These are phyloP conservation scores for Lyophyllum atratum DNA, from an alignment of 768 basidiomycete species.

Conservation along the genomic window DNA sequence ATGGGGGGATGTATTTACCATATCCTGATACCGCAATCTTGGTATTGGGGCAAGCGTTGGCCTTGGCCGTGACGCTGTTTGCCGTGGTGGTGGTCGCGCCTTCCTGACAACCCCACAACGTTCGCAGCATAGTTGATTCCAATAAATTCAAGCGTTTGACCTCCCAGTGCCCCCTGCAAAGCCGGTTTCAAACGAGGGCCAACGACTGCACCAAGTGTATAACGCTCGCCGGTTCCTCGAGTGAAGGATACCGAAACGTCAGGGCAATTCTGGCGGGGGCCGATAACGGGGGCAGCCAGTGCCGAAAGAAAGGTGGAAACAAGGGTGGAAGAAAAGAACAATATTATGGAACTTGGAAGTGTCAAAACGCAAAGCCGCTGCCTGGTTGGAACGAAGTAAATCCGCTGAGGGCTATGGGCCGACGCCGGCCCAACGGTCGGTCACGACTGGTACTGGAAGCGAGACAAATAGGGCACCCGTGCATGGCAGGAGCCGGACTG, in stretches of 20 bases:
- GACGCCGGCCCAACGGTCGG: too few relatives aligned
- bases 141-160: constrained; percentile 30
- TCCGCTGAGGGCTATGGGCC: too few relatives aligned
- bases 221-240: constrained; percentile 34
- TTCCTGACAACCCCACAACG: constrained; percentile 33
- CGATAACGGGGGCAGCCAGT: too few relatives aligned
- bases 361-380: too few relatives aligned
- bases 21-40: constrained; percentile 33
- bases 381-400: too few relatives aligned
- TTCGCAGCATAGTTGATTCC: constrained; percentile 36
- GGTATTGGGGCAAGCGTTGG: constrained; percentile 30
- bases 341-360: too few relatives aligned
- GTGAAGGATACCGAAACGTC: constrained; percentile 36
- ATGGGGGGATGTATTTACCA: neutral
- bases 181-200: constrained; percentile 34
- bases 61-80: constrained; percentile 22
- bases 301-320: too few relatives aligned
- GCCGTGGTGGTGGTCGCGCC: constrained; percentile 19
- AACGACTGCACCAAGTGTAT: constrained; percentile 34
- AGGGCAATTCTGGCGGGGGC: too few relatives aligned
- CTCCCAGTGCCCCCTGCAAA: constrained; percentile 25
- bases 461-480: too few relatives aligned
- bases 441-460: too few relatives aligned
- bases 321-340: too few relatives aligned
- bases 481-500: too few relatives aligned